phyloP scores from a whole-genome alignment of 2,329 filamentous ascomycete species.

The Dryadomyces quercus-mongolicae region DNA sequence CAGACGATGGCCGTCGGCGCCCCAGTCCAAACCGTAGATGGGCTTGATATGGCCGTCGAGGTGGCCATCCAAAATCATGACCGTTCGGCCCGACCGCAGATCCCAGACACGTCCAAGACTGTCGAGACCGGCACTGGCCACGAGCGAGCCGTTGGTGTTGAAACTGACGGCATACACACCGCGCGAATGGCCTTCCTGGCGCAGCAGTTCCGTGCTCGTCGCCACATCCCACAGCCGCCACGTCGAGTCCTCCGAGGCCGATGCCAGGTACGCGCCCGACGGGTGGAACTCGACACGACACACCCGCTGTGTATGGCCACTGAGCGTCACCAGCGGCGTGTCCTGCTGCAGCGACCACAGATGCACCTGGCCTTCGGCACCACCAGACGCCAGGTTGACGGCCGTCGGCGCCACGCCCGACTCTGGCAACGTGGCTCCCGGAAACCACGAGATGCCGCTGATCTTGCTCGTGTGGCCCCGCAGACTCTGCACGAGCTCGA shows the following conservation, averaged over 20 bases:
- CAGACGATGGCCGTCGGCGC: conserved; percentile 79
- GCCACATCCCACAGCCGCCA: conserved; percentile 95
- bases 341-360: conserved; percentile 85
- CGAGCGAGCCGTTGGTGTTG: conserved; percentile 78
- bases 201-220: conserved; percentile 67
- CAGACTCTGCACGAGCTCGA: conserved; percentile 64
- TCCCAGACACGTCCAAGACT: conserved; percentile 96
- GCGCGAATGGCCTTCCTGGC: conserved; percentile 90
- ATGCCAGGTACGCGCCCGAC: conserved; percentile 78
- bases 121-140: conserved; percentile 87
- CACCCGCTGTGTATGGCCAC: conserved; percentile 76
- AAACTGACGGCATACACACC: conserved; percentile 87
- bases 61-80: conserved; percentile 90
- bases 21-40: conserved; percentile 90
- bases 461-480: conserved; percentile 82
- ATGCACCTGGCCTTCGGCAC: conserved; percentile 76
- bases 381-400: conserved; percentile 82
- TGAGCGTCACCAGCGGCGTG: conserved; percentile 69
- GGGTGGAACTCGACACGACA: conserved; percentile 92
- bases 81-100: conserved; percentile 77
- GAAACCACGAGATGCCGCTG: conserved; percentile 83
- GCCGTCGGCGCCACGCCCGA: conserved; percentile 58
- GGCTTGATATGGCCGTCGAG: conserved; percentile 73
- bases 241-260: conserved; percentile 89
- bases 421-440: conserved; percentile 62